Conservation (phyloP, 306 rosid species). For the Cicer pinnatifidum region DNA sequence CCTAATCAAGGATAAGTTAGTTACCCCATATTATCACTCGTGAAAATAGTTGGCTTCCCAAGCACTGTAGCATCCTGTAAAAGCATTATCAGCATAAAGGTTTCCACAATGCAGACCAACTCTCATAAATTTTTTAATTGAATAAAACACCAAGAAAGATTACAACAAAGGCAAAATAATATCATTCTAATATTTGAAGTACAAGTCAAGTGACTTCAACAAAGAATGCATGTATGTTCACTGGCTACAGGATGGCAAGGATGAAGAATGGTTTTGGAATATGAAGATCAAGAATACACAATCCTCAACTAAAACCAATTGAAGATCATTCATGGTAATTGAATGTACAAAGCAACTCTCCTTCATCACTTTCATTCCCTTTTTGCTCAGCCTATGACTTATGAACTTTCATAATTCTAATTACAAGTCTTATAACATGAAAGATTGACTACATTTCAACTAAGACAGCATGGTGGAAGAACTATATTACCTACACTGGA, state of each 20-base stretch:
- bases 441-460: constrained; percentile 35
- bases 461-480: constrained; percentile 14
- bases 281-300: constrained; percentile 6
- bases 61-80: constrained; percentile 93
- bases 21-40: constrained; percentile 73
- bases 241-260: constrained; percentile 11
- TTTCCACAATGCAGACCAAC: constrained; percentile 17
- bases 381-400: constrained; percentile 1
- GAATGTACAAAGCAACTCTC: constrained; percentile 11
- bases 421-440: not conserved
- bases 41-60: constrained; percentile 89
- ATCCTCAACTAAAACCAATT: constrained; percentile 30
- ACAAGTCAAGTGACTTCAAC: constrained; percentile 17
- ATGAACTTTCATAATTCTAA: constrained; percentile 34
- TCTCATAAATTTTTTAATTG: constrained; percentile 19
- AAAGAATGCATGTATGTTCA: constrained; percentile 9
- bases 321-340: constrained; percentile 26
- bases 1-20: constrained; percentile 46
- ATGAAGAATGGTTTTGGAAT: constrained; percentile 28
- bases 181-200: constrained; percentile 35
- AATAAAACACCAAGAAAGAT: constrained; percentile 33
- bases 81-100: constrained; percentile 46
- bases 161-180: constrained; percentile 16
- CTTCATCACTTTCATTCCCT: constrained; percentile 20
- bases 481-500: constrained; percentile 17